These are phyloP conservation scores for Sisymbrium irio DNA, from an alignment of 345 rosid genomes.

Conservation along the genomic window DNA sequence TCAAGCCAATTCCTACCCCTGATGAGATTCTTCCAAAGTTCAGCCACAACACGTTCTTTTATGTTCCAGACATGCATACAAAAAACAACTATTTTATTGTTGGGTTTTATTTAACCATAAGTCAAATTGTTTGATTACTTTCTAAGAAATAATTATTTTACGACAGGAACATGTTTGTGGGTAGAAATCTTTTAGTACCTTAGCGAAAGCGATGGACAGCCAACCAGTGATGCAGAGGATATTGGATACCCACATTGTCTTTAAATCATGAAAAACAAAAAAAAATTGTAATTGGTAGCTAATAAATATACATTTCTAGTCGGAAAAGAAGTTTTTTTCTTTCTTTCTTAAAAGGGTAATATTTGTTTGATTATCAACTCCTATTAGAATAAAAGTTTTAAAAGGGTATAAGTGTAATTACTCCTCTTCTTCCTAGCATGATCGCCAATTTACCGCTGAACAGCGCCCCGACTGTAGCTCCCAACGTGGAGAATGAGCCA, in stretches of 20 bases:
- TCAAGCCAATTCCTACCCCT: constrained; percentile 44
- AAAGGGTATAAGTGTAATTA: neutral
- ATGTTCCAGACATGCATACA: constrained; percentile 17
- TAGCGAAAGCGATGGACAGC: constrained; percentile 47
- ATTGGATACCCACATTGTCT: constrained; percentile 46
- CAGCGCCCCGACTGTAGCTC: constrained; percentile 35
- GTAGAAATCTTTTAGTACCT: constrained; percentile 31
- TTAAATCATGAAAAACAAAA: neutral
- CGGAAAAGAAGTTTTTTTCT: neutral
- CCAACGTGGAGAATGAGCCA: constrained; percentile 33
- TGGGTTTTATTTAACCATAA: neutral
- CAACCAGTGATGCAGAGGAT: constrained; percentile 45
- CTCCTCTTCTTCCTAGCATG: constrained; percentile 36
- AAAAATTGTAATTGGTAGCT: neutral
- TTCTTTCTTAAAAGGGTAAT: neutral
- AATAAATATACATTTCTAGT: neutral
- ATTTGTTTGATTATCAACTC: neutral
- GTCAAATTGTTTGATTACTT: neutral
- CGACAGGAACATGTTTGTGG: neutral
- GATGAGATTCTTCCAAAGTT: constrained; percentile 40
- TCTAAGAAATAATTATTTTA: neutral
- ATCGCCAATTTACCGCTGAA: constrained; percentile 37
- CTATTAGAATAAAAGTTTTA: neutral
- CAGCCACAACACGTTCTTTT: constrained; percentile 39
- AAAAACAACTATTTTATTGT: neutral